phyloP scores from a whole-genome alignment of 345 rosid species.

The Noccaea bulbosa region DNA sequence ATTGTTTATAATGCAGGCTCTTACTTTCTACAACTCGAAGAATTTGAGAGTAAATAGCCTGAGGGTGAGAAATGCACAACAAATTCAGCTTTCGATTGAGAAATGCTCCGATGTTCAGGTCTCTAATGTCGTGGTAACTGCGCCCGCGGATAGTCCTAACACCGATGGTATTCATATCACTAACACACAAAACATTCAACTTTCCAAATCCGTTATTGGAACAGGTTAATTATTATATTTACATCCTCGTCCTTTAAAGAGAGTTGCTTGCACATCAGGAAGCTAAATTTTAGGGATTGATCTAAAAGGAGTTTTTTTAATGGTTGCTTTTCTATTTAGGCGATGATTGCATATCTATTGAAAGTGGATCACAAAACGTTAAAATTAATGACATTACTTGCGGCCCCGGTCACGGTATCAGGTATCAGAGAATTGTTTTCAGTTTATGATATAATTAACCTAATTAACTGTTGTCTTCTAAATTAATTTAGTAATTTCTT shows the following conservation, averaged over 20 bases:
- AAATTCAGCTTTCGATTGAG: slow-evolving; percentile 69
- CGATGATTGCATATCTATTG: slow-evolving; percentile 85
- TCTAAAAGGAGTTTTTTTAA: background rate
- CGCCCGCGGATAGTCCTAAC: slow-evolving; percentile 75
- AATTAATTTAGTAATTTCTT: background rate
- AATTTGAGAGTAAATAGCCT: slow-evolving; percentile 55
- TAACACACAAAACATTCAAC: slow-evolving; percentile 59
- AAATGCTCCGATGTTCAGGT: slow-evolving; percentile 54
- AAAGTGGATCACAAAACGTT: slow-evolving; percentile 43
- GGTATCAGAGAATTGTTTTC: slow-evolving; percentile 11
- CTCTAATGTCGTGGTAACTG: slow-evolving; percentile 54
- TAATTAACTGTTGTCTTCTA: background rate
- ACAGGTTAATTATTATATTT: slow-evolving; percentile 53
- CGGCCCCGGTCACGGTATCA: slow-evolving; percentile 46
- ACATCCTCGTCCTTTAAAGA: slow-evolving; percentile 15
- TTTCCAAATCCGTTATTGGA: slow-evolving; percentile 55
- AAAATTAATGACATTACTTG: slow-evolving; percentile 42
- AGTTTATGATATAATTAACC: background rate
- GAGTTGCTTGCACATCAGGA: slow-evolving; percentile 66
- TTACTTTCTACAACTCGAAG: slow-evolving; percentile 64
- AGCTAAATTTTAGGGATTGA: slow-evolving; percentile 2
- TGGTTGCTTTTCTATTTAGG: slow-evolving; percentile 45
- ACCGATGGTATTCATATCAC: slow-evolving; percentile 91
- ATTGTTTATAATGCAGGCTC: slow-evolving; percentile 52
- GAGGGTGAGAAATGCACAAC: slow-evolving; percentile 67